Evolutionary conservation across 768 basidiomycete genomes (phyloP).

Genomic region (Mycena leptocephala): DNA sequence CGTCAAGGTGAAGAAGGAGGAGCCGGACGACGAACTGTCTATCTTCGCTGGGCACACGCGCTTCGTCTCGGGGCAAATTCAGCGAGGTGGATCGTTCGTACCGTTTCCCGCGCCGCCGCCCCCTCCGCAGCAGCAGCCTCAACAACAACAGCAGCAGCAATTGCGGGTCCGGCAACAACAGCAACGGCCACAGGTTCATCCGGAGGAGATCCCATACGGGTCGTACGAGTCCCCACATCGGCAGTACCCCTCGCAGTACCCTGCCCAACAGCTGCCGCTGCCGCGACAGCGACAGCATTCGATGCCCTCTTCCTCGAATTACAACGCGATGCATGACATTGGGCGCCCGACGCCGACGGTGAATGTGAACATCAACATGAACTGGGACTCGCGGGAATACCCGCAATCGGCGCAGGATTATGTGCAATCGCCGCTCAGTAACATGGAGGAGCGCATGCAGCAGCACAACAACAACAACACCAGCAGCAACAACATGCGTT

Average conservation of each 20-base stretch:
- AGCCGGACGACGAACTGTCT: slow-evolving; percentile 75
- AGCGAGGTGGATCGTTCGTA: slow-evolving; percentile 6
- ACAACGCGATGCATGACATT: slow-evolving; percentile 10
- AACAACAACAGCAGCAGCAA: not conserved
- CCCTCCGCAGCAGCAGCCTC: slow-evolving; percentile 1
- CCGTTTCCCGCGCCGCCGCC: slow-evolving; percentile 27
- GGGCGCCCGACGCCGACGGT: slow-evolving; percentile 21
- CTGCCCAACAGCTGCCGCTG: slow-evolving; percentile 26
- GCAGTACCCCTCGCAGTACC: slow-evolving; percentile 16
- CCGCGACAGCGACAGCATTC: slow-evolving; percentile 32
- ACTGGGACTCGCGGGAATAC: slow-evolving; percentile 27
- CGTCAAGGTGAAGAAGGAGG: slow-evolving; percentile 59
- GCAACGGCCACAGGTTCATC: slow-evolving; percentile 34
- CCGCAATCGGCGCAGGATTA: slow-evolving; percentile 30
- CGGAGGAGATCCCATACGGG: slow-evolving; percentile 25
- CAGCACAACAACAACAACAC: not conserved
- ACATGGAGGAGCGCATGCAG: slow-evolving; percentile 24
- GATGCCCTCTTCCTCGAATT: slow-evolving; percentile 35
- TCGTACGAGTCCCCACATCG: slow-evolving; percentile 14
- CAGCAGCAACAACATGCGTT: slow-evolving; percentile 14
- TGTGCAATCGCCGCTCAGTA: not conserved
- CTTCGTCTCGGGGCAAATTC: slow-evolving; percentile 68
- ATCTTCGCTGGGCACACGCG: slow-evolving; percentile 81
- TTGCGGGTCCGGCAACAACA: slow-evolving; percentile 33
- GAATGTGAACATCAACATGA: slow-evolving; percentile 29